phyloP scores from a whole-genome alignment of 805 yeast genomes.

The Isabelozyma heimii region DNA sequence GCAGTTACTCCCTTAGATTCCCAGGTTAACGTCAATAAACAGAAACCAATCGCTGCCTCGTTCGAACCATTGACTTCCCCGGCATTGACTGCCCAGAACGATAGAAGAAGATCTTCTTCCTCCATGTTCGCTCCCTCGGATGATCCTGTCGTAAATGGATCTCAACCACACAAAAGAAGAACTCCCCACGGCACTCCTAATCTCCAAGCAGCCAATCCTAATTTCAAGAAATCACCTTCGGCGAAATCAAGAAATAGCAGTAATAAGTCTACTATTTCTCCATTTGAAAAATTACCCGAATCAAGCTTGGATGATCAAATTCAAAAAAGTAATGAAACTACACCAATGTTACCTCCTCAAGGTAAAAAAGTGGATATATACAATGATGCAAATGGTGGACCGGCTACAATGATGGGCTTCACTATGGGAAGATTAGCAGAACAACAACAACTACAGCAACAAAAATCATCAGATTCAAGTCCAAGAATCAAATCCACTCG shows the following conservation, averaged over 20 bases:
- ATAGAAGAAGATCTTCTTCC: constrained; percentile 32
- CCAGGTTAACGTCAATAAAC: constrained; percentile 19
- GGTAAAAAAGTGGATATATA: constrained; percentile 24
- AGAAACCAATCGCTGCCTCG: constrained; percentile 22
- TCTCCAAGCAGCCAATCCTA: constrained; percentile 21
- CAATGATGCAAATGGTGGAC: constrained; percentile 12
- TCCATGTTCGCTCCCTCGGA: constrained; percentile 29
- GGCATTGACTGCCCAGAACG: constrained; percentile 49
- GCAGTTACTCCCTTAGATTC: constrained; percentile 63
- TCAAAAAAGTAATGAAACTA: constrained; percentile 4
- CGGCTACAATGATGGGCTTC: constrained; percentile 43
- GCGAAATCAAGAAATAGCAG: neutral
- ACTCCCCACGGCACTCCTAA: constrained; percentile 46
- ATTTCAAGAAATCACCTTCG: neutral
- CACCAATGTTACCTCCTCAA: constrained; percentile 40
- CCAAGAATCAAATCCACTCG: constrained; percentile 1
- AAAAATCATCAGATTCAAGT: constrained; percentile 1
- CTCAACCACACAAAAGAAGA: constrained; percentile 28
- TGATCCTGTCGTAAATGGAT: constrained; percentile 9
- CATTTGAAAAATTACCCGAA: constrained; percentile 30
- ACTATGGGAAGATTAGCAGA: constrained; percentile 46
- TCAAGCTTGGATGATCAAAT: constrained; percentile 10
- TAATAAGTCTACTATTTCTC: constrained; percentile 3
- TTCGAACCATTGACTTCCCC: constrained; percentile 65
- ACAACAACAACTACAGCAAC: constrained; percentile 12